A percentile compares a stretch with the other conserved stretches of the same genome.
Conservation (phyloP, 257 asterid species). For the Nicotiana tabacum region DNA sequence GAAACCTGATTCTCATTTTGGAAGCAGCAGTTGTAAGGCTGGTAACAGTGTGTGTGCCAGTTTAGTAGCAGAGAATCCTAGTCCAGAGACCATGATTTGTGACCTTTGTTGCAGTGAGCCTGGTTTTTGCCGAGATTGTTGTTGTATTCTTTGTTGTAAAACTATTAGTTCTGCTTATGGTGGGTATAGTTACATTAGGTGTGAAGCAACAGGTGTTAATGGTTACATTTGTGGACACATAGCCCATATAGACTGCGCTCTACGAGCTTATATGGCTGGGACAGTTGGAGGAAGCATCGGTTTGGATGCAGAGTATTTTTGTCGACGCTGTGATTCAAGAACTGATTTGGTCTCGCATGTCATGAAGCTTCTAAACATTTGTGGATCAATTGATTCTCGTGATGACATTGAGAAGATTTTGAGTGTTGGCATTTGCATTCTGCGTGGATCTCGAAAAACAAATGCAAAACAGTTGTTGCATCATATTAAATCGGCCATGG, state of each 20-base stretch:
- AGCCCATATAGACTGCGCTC: constrained; percentile 71
- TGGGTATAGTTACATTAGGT: constrained; percentile 47
- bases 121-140: constrained; percentile 74
- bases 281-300: constrained; percentile 75
- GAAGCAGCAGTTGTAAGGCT: constrained; percentile 44
- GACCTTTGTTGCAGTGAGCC: constrained; percentile 77
- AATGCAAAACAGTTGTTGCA: constrained; percentile 44
- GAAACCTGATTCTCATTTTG: constrained; percentile 21
- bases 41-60: constrained; percentile 60
- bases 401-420: constrained; percentile 50
- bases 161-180: constrained; percentile 27
- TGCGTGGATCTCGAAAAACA: constrained; percentile 49
- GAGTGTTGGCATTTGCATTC: constrained; percentile 39
- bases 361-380: constrained; percentile 37
- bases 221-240: constrained; percentile 64
- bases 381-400: constrained; percentile 42
- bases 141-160: constrained; percentile 76
- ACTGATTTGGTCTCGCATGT: constrained; percentile 62
- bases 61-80: constrained; percentile 32
- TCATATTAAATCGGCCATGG: constrained; percentile 46
- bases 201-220: constrained; percentile 47
- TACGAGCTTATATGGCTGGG: constrained; percentile 83
- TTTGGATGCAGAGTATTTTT: constrained; percentile 76
- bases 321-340: constrained; percentile 84
- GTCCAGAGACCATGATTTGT: constrained; percentile 47